phyloP scores from a whole-genome alignment of 441 rosid species.

The Populus hybrid region DNA sequence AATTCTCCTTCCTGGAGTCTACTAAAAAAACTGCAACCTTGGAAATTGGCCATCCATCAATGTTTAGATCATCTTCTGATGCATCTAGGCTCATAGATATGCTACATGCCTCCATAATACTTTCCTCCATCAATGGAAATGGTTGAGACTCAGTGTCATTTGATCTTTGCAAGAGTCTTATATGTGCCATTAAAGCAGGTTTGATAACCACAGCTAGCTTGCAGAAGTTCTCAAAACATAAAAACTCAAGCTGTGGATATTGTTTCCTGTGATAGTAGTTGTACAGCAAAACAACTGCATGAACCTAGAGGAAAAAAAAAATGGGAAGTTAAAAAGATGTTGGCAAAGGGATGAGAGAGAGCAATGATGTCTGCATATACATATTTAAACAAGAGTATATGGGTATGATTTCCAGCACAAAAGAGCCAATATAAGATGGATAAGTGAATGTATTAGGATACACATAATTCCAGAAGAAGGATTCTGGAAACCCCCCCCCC shows the following conservation, averaged over 20 bases:
- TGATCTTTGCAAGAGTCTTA: slow-evolving; percentile 42
- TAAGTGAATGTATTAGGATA: not conserved
- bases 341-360: not conserved
- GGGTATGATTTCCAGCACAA: not conserved
- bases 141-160: slow-evolving; percentile 34
- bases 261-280: slow-evolving; percentile 68
- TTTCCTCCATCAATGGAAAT: slow-evolving; percentile 52
- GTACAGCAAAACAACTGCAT: slow-evolving; percentile 69
- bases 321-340: not conserved
- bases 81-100: slow-evolving; percentile 49
- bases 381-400: not conserved
- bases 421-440: not conserved
- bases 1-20: slow-evolving; percentile 50
- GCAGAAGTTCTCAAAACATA: slow-evolving; percentile 60
- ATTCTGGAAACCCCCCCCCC: not conserved
- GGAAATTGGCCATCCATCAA: slow-evolving; percentile 55
- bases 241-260: slow-evolving; percentile 46
- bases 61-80: slow-evolving; percentile 34
- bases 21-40: slow-evolving; percentile 60
- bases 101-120: slow-evolving; percentile 66
- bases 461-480: not conserved
- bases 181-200: slow-evolving; percentile 50
- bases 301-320: slow-evolving; percentile 42
- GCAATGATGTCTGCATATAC: not conserved
- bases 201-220: slow-evolving; percentile 50